Conservation (phyloP, 345 rosid genomes). For the Raphanus sativus region DNA sequence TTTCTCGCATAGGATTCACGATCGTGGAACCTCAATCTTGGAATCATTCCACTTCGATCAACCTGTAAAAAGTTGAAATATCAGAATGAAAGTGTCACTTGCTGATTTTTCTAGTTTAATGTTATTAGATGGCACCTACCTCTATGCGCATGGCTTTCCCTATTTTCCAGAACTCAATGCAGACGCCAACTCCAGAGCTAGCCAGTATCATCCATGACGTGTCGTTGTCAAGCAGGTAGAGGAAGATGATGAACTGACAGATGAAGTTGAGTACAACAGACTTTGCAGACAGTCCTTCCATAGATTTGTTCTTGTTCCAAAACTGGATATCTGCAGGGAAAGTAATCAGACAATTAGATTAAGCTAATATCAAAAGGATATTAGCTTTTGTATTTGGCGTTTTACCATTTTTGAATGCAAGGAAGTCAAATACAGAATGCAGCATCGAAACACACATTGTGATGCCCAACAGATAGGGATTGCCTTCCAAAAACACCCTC, state of each 20-base stretch:
- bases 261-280: conserved; percentile 90
- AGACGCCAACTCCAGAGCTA: conserved; percentile 93
- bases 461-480: conserved; percentile 80
- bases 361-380: conserved; percentile 16
- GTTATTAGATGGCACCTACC: no score
- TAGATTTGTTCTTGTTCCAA: conserved; percentile 99
- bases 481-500: conserved; percentile 99
- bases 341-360: background rate
- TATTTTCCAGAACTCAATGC: conserved; percentile 99
- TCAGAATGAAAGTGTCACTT: background rate
- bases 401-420: conserved; percentile 94
- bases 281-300: conserved; percentile 99
- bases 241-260: conserved; percentile 90
- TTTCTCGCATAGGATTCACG: conserved; percentile 93
- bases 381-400: background rate
- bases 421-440: conserved; percentile 90
- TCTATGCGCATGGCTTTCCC: conserved; percentile 99
- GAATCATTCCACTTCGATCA: conserved; percentile 90
- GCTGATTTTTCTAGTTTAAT: no score
- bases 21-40: conserved; percentile 87
- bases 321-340: conserved; percentile 84
- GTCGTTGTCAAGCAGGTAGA: conserved; percentile 94
- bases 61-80: conserved; percentile 41
- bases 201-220: conserved; percentile 99
- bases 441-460: conserved; percentile 89